Evolutionary conservation across 768 basidiomycete species (phyloP).

Genomic region (Psilocybe sp.): DNA sequence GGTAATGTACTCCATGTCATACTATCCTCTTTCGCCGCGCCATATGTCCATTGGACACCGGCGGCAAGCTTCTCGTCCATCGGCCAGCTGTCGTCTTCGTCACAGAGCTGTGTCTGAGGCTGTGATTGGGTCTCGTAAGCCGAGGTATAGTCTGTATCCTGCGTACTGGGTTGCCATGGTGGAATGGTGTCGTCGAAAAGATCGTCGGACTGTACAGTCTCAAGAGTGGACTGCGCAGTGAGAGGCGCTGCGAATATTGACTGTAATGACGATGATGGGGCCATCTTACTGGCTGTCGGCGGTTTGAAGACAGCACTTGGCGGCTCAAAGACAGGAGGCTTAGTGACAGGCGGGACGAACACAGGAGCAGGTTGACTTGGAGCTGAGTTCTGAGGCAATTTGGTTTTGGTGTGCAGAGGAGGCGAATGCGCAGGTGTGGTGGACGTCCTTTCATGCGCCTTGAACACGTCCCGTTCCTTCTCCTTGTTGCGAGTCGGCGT

Average conservation of each 20-base stretch:
- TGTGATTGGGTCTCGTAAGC: conserved; percentile 34
- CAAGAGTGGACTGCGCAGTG: conserved; percentile 53
- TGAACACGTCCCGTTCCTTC: conserved; percentile 1
- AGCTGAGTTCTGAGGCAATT: conserved; percentile 39
- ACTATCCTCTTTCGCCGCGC: conserved; percentile 59
- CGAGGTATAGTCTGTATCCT: conserved; percentile 54
- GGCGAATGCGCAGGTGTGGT: conserved; percentile 63
- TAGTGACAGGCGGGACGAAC: conserved; percentile 42
- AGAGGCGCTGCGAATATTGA: conserved; percentile 24
- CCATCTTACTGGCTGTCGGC: conserved; percentile 13
- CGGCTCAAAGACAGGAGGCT: conserved; percentile 12
- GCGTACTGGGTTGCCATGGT: conserved; percentile 57
- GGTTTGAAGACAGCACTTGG: conserved; percentile 13
- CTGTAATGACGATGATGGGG: conserved; percentile 24
- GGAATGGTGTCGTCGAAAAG: conserved; percentile 46
- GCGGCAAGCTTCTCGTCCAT: conserved; percentile 61
- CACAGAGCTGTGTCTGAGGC: conserved; percentile 29
- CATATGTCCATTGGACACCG: conserved; percentile 62
- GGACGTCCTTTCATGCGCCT: conserved; percentile 36
- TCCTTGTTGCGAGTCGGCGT: conserved; percentile 4
- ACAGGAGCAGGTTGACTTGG: conserved; percentile 60
- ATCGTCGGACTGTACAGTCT: conserved; percentile 51
- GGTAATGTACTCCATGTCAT: conserved; percentile 75
- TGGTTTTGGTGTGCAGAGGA: conserved; percentile 26
- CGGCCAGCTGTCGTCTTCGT: conserved; percentile 77